Conservation (phyloP, 164 flowering plant species). For the Piper longum region DNA sequence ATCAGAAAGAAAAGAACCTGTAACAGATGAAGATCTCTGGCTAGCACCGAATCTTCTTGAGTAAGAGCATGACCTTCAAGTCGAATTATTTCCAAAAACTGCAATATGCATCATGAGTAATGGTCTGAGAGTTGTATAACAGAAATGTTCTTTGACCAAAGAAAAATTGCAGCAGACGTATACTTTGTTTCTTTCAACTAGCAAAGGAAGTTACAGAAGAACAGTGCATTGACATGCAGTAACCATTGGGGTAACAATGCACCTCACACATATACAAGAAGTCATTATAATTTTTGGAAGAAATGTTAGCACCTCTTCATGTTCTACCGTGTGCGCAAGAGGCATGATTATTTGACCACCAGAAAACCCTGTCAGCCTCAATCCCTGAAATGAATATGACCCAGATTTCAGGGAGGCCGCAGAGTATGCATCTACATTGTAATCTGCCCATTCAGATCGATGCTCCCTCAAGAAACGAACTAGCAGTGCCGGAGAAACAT, state of each 20-base stretch:
- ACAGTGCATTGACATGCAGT: no score
- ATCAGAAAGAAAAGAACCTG: constrained; percentile 34
- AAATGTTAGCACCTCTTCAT: constrained; percentile 49
- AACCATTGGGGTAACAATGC: no score
- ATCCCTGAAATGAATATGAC: constrained; percentile 49
- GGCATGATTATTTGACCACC: constrained; percentile 84
- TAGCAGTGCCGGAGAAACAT: constrained; percentile 70
- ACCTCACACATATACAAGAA: no score
- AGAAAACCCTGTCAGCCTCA: constrained; percentile 64
- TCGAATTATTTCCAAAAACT: constrained; percentile 84
- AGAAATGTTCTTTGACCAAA: background rate
- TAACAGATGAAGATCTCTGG: constrained; percentile 78
- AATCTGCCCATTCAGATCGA: constrained; percentile 96
- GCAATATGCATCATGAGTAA: background rate
- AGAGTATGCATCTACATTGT: constrained; percentile 72
- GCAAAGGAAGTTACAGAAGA: no score
- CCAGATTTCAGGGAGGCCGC: constrained; percentile 64
- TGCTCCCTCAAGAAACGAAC: constrained; percentile 87
- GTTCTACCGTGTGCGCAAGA: constrained; percentile 81
- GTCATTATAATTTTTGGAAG: no score
- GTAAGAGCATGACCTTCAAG: constrained; percentile 80
- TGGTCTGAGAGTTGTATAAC: background rate
- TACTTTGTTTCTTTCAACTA: no score
- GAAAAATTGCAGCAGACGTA: background rate
- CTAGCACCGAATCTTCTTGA: constrained; percentile 58